A percentile compares a stretch with the other conserved stretches of the same genome.
Evolutionary conservation across 768 basidiomycete genomes (phyloP).

Genomic region (Leucocoprinus sp.): DNA sequence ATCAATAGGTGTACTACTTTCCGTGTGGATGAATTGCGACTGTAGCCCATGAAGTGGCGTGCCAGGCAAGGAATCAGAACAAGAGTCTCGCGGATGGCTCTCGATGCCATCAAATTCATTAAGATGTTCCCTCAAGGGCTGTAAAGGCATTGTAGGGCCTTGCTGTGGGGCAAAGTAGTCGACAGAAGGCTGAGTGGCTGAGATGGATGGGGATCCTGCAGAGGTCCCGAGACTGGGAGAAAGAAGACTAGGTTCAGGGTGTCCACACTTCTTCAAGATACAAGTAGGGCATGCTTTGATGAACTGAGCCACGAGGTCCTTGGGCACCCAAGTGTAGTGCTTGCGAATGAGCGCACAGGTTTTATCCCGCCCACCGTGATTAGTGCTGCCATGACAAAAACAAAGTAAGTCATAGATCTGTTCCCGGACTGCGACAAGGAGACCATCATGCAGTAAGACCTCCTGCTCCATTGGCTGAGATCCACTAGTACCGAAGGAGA

Average conservation of each 20-base stretch:
- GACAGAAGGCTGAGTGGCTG: neutral
- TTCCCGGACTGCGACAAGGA: slow-evolving; percentile 69
- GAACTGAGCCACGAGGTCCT: slow-evolving; percentile 73
- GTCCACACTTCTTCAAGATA: slow-evolving; percentile 35
- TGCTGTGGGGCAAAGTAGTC: neutral
- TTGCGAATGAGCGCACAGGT: slow-evolving; percentile 59
- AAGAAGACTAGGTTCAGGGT: slow-evolving; percentile 13
- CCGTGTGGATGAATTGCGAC: slow-evolving; percentile 5
- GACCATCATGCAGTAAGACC: slow-evolving; percentile 64
- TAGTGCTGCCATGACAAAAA: slow-evolving; percentile 55
- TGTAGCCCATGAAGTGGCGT: slow-evolving; percentile 8
- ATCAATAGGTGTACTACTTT: neutral
- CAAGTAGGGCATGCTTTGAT: slow-evolving; percentile 78
- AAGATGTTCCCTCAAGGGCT: slow-evolving; percentile 18
- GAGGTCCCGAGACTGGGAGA: neutral
- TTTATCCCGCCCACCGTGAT: slow-evolving; percentile 76
- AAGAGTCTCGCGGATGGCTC: neutral
- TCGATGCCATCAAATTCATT: slow-evolving; percentile 13
- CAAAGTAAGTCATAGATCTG: slow-evolving; percentile 74
- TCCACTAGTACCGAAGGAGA: slow-evolving; percentile 17
- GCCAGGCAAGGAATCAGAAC: neutral
- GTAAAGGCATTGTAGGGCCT: slow-evolving; percentile 13
- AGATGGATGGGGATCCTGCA: neutral
- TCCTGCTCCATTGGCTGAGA: slow-evolving; percentile 17
- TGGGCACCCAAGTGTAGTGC: slow-evolving; percentile 79